Evolutionary conservation across 1,139 yeast species (phyloP), one percentile per base, ranked within the genome.

Genomic region (Zygosaccharomyces pseudobailii): DNA sequence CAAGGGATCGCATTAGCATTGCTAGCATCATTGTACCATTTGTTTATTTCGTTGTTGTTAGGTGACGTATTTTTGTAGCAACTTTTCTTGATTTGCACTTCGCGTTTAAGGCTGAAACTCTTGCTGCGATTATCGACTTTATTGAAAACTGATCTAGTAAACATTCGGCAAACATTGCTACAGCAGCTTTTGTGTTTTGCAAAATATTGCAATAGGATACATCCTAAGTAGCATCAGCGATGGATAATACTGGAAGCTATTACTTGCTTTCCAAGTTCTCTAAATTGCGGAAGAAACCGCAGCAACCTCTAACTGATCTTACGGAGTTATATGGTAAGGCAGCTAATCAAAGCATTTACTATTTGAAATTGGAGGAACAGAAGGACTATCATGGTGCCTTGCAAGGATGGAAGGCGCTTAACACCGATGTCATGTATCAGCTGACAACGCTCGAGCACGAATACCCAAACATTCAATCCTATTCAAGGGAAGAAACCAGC

Each of bases 381-480:
- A 71, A 74, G 34, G 71, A 75, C 20, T 66, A 72, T 43, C 78
- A 73, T 47, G 79, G 74, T 20, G 86, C 90, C 1, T 66, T 82
- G 25, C 78, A 76, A 55, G 89, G 89, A 3, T 84, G 90, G 90
- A 82, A 80, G 57, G 72, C 81, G 6, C 66, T 84, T 19, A 87
- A 82, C 54, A 80, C 86, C 2, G 74, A 78, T 44, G 71, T 82
- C 8, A 70, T 80, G 45, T 79, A 71, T 61, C 79, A 78, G 56
- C 66, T 82, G 37, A 85, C 82, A 33, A 56, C 69, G 10, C 73
- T 83, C 46, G 84, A 81, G 43, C 75, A 74, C 50, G 65, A 67
- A 9, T 62, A 68, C 51, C 61, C 66, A 8, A 55, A 58, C 67
- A 50, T 46, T 6, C 52, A 73, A 64, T 59, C 77, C 64, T 70